Evolutionary conservation across 805 yeast genomes (phyloP), one percentile per base, ranked within the genome.

Genomic region (Lachancea mirantina): DNA sequence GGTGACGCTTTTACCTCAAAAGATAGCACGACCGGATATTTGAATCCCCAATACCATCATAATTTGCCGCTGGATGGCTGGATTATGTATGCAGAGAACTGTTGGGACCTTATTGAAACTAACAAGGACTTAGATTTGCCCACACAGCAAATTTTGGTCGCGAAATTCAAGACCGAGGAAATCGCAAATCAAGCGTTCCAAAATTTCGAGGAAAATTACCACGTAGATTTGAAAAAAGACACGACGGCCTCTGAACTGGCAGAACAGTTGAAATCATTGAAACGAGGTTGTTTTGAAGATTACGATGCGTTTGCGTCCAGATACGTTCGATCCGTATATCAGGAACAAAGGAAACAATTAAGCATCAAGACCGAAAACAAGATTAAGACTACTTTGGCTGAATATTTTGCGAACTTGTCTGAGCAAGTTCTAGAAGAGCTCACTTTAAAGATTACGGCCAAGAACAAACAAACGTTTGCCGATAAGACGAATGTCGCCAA

Each of bases 41-140:
- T 87, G 64, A 71, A 74, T 38, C 67, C 72, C 2, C 68, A 74
- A 29, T 88, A 85, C 55, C 95, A 84, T 51, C 87, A 92, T 45
- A 68, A 71, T 29, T 76, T 92, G 35, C 98, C 98, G 8, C 68
- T 89, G 33, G 98, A 92, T 59, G 97, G 96, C 15, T 92, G 98
- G 97, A 72, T 89, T 4, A 60, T 87, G 55, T 92, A 92, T 49
- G 87, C 96, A 1, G 79, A 76, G 34, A 82, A 78, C 50, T 78
- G 95, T 44, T 92, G 98, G 98, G 78, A 83, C 32, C 95, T 85
- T 58, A 92, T 92, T 48, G 95, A 85, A 55, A 68, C 71, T 40
- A 92, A 92, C 61, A 88, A 85, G 59, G 98, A 92, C 55, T 71
- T 92, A 42, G 98, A 92, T 60, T 68, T 92, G 43, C 98, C 98